Evolutionary conservation across 2,329 filamentous ascomycete species (phyloP).

Genomic region (Scleromitrula shiraiana): DNA sequence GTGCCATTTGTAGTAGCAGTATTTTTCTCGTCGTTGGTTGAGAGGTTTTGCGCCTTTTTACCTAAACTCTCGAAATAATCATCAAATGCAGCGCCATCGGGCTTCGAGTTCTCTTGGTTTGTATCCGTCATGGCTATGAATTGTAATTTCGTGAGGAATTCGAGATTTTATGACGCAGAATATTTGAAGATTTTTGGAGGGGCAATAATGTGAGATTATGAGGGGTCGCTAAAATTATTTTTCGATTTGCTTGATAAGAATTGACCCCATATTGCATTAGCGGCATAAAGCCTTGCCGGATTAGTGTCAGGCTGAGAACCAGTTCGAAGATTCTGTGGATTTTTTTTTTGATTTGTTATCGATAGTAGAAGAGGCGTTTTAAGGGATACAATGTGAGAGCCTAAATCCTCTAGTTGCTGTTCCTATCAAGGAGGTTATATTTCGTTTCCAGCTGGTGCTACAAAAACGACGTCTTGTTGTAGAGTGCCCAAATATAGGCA

Average conservation of each 20-base stretch:
- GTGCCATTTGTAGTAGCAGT: conserved; percentile 20
- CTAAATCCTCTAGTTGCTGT: no score
- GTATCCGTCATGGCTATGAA: conserved; percentile 36
- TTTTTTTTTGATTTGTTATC: conserved; percentile 5
- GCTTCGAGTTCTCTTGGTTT: conserved; percentile 33
- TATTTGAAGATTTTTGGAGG: conserved; percentile 20
- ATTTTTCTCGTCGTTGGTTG: conserved; percentile 26
- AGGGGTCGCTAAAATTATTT: conserved; percentile 12
- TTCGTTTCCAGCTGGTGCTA: no score
- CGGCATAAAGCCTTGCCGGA: conserved; percentile 4
- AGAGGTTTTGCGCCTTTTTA: conserved; percentile 48
- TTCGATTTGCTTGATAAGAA: conserved; percentile 17
- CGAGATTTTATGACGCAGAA: conserved; percentile 2
- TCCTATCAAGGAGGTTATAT: not conserved
- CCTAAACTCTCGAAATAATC: conserved; percentile 58
- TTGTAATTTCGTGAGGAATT: not conserved
- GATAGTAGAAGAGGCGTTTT: not conserved
- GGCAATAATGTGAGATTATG: conserved; percentile 3
- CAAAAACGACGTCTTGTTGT: no score
- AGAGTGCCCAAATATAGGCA: no score
- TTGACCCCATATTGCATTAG: not conserved
- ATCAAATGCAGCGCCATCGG: conserved; percentile 37
- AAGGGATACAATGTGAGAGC: not conserved
- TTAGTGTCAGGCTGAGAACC: conserved; percentile 17
- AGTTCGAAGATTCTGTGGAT: conserved; percentile 6